A percentile compares a stretch with the other conserved stretches of the same genome.
Conservation (phyloP, 495 filamentous ascomycete species). For the Penicillium coprophilum region DNA sequence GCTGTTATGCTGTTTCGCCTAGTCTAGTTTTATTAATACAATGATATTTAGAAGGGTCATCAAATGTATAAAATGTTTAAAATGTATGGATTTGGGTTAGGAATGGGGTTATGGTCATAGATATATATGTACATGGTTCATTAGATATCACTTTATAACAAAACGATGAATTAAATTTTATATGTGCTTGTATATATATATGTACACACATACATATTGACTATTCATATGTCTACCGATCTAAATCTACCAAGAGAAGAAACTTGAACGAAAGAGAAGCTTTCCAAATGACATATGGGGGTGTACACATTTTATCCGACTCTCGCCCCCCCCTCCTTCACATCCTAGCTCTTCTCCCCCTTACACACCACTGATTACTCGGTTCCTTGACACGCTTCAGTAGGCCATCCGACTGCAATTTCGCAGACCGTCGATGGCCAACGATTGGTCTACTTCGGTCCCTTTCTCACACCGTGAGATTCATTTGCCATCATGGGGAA, state of each 20-base stretch:
- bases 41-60: background rate
- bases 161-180: background rate
- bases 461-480: conserved; percentile 35
- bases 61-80: background rate
- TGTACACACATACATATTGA: background rate
- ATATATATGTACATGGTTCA: background rate
- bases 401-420: conserved; percentile 28
- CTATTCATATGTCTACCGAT: too few relatives aligned
- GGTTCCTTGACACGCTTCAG: conserved; percentile 10
- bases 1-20: background rate
- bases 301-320: conserved; percentile 14
- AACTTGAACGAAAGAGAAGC: background rate
- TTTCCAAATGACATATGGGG: background rate
- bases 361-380: conserved; percentile 23
- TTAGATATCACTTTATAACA: too few relatives aligned
- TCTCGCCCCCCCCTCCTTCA: conserved; percentile 13
- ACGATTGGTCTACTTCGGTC: conserved; percentile 32
- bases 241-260: background rate
- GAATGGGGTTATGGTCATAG: background rate
- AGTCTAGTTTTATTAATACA: conserved; percentile 1
- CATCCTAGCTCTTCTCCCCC: conserved; percentile 16
- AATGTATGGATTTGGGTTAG: background rate
- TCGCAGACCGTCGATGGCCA: conserved; percentile 40
- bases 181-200: background rate
- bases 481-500: conserved; percentile 70